Conservation (phyloP, 257 asterid species). For the Petunia secreta region DNA sequence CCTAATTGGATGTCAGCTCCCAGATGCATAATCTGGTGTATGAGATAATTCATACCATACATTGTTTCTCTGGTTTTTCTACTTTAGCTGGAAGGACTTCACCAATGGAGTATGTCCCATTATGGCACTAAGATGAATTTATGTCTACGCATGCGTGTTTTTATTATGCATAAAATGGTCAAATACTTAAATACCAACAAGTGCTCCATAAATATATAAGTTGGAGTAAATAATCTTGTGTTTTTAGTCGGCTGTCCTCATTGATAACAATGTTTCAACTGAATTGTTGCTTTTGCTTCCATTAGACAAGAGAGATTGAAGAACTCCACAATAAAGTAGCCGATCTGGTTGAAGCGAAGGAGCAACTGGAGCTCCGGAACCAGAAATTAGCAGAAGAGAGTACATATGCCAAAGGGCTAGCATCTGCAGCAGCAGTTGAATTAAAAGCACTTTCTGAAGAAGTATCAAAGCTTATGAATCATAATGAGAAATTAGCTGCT, state of each 20-base stretch:
- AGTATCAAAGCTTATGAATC: conserved; percentile 96
- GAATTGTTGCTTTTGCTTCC: conserved; percentile 28
- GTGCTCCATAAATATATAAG: not conserved
- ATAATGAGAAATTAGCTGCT: conserved; percentile 67
- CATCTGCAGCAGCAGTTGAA: conserved; percentile 99
- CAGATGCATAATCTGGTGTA: not conserved
- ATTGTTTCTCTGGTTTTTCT: not conserved
- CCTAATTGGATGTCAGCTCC: not conserved
- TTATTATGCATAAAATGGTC: conserved; percentile 12
- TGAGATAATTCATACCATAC: not conserved
- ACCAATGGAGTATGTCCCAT: not conserved
- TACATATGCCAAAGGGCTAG: conserved; percentile 94
- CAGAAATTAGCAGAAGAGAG: conserved; percentile 93
- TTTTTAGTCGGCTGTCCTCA: not conserved
- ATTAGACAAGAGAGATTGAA: conserved; percentile 68
- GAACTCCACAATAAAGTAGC: conserved; percentile 63
- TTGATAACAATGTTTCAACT: not conserved
- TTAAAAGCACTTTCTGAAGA: conserved; percentile 94
- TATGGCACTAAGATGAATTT: not conserved
- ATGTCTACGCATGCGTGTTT: conserved; percentile 7
- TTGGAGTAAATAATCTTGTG: not conserved
- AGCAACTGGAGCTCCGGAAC: conserved; percentile 77
- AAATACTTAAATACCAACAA: not conserved
- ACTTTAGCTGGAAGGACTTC: not conserved
- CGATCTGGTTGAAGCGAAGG: conserved; percentile 61